Evolutionary conservation across 257 asterid genomes (phyloP), one percentile per base, ranked within the genome.

Genomic region (Hygrophila difformis): DNA sequence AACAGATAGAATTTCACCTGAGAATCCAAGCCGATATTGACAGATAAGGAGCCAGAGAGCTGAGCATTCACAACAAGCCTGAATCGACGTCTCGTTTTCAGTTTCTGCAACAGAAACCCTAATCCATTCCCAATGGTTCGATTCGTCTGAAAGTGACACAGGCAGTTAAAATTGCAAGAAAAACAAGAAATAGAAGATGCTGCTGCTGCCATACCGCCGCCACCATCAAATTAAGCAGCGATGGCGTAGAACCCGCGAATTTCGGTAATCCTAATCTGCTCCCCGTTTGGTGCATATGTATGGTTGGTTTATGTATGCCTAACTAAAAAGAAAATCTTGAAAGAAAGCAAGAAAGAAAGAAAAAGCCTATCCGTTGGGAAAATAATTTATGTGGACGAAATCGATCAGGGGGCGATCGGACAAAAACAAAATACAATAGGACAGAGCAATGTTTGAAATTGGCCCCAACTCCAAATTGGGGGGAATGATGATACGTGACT

Each of bases 11-110:
- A n/a, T n/a, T n/a, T 33, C 39, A 85, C 96, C 91, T 79, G 80
- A 62, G 85, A 89, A 69, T 85, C 94, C 60, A 85, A 69, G 34
- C 94, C 95, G 44, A 73, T 69, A 59, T 76, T 72, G 20, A 61
- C 67, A 41, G 88, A 74, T 63, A 80, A 68, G 6, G 86, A 75
- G 66, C 66, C 62, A 53, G 95, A 73, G 39, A 83, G 76, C 73
- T 78, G 68, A 59, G 94, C 80, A 61, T 49, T 18, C 53, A 71
- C 75, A 17, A 71, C 63, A 26, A 75, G 70, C 59, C 59, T 65
- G 47, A 65, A 57, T 64, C 77, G 76, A 29, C 71, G 84, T 62
- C 49, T 24, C 70, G 48, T 33, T 3, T 10, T 65, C 65, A 31
- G 63, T 47, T 62, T 70, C 55, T 18, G 68, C 38, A 63, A 81